phyloP scores from a whole-genome alignment of 2,329 filamentous ascomycete genomes.

The Bipolaris zeicola region DNA sequence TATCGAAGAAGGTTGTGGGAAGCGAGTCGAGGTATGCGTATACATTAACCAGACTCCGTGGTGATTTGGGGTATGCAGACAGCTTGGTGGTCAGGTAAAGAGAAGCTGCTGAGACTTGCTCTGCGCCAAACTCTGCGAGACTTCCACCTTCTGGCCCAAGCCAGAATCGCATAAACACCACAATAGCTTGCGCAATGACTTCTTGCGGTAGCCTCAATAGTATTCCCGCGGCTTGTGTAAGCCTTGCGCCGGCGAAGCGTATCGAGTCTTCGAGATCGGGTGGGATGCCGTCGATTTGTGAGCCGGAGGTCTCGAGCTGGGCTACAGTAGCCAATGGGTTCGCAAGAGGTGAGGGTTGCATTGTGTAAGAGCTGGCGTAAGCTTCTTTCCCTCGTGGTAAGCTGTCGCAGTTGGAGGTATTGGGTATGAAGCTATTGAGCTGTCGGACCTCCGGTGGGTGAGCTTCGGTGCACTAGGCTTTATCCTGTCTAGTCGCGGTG shows the following conservation, averaged over 20 bases:
- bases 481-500: constrained; percentile 7
- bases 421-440: constrained; percentile 11
- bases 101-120: constrained; percentile 80
- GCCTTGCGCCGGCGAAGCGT: constrained; percentile 71
- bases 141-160: constrained; percentile 61
- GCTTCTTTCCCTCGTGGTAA: neutral
- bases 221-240: constrained; percentile 79
- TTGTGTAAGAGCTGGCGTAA: constrained; percentile 4
- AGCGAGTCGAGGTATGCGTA: constrained; percentile 79
- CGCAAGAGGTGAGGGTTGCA: constrained; percentile 54
- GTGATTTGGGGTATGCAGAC: constrained; percentile 74
- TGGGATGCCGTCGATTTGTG: constrained; percentile 64
- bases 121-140: constrained; percentile 57
- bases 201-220: constrained; percentile 85
- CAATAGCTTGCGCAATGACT: constrained; percentile 81
- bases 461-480: constrained; percentile 7
- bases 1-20: constrained; percentile 61
- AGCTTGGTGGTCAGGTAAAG: constrained; percentile 85
- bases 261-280: constrained; percentile 72
- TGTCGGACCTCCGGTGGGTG: neutral
- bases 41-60: constrained; percentile 81
- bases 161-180: constrained; percentile 83
- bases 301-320: constrained; percentile 67
- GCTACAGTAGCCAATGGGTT: constrained; percentile 75
- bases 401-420: constrained; percentile 8